Conservation (phyloP, 83 land plant species). For the Thuja plicata region DNA sequence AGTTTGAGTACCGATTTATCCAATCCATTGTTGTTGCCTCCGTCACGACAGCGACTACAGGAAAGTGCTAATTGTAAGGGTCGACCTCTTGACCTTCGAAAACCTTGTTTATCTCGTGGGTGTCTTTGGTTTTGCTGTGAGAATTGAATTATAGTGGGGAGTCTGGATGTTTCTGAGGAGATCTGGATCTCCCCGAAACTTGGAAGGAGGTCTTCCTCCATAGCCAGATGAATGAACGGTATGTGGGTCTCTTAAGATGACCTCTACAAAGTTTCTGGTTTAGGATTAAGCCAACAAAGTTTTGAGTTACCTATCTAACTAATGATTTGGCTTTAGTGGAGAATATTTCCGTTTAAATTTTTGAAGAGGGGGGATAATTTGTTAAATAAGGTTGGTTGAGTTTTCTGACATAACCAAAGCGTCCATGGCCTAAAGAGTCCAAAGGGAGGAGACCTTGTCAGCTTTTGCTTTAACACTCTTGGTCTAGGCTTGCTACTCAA, state of each 20-base stretch:
- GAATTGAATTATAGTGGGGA: background rate
- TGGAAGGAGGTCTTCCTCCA: background rate
- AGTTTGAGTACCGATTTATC: background rate
- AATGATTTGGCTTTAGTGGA: background rate
- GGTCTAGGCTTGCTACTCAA: background rate
- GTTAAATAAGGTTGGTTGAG: no score
- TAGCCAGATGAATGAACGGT: background rate
- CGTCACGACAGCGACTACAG: background rate
- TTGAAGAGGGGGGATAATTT: background rate
- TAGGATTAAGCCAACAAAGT: background rate
- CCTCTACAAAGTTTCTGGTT: background rate
- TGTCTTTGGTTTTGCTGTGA: slow-evolving; percentile 1
- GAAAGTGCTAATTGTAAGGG: background rate
- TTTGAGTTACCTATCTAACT: background rate
- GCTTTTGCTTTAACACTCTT: background rate
- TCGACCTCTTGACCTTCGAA: background rate
- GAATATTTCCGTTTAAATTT: background rate
- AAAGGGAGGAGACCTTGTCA: background rate
- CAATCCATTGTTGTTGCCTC: background rate
- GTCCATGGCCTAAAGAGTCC: background rate
- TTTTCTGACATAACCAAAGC: background rate
- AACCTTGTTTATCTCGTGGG: slow-evolving; percentile 6
- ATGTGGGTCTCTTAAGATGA: no score
- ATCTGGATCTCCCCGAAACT: background rate
- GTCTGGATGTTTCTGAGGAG: background rate